These are phyloP conservation scores for Collybia sordida DNA, from an alignment of 768 basidiomycete genomes.

Conservation along the genomic window DNA sequence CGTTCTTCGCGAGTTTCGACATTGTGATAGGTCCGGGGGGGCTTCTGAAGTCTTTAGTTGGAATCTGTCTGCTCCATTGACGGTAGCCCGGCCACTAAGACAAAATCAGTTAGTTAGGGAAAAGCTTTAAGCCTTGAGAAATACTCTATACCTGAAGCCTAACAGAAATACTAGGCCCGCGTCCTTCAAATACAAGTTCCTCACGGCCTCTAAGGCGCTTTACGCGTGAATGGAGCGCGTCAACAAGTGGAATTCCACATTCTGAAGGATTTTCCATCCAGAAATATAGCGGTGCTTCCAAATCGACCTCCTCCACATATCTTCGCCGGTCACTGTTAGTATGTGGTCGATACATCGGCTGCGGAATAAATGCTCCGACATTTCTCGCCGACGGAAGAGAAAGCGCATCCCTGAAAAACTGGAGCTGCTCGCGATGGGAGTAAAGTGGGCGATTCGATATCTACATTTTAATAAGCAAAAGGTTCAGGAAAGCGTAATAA, in stretches of 20 bases:
- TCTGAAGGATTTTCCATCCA: slow-evolving; percentile 49
- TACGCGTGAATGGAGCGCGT: slow-evolving; percentile 63
- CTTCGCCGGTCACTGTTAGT: slow-evolving; percentile 75
- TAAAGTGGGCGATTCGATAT: slow-evolving; percentile 25
- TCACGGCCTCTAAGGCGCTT: slow-evolving; percentile 56
- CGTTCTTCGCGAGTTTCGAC: slow-evolving; percentile 75
- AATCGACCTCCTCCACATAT: slow-evolving; percentile 68
- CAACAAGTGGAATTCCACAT: slow-evolving; percentile 61
- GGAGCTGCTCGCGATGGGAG: slow-evolving; percentile 44
- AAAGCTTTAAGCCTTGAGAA: slow-evolving; percentile 8
- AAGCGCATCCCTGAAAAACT: slow-evolving; percentile 42
- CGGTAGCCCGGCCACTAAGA: slow-evolving; percentile 78
- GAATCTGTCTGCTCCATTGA: slow-evolving; percentile 79
- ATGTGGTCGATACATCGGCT: slow-evolving; percentile 72
- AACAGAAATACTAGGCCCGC: slow-evolving; percentile 81
- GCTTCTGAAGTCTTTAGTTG: slow-evolving; percentile 77
- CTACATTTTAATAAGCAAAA: not conserved
- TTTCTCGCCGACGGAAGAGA: slow-evolving; percentile 31
- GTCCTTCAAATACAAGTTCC: slow-evolving; percentile 64
- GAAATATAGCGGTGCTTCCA: slow-evolving; percentile 69
- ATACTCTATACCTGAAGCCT: slow-evolving; percentile 59
- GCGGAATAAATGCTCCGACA: slow-evolving; percentile 60
- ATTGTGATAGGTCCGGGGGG: slow-evolving; percentile 78
- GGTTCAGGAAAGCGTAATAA: not conserved
- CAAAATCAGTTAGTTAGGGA: not conserved